These are phyloP conservation scores for Annulohypoxylon moriforme DNA, from an alignment of 495 filamentous ascomycete species.

Conservation along the genomic window DNA sequence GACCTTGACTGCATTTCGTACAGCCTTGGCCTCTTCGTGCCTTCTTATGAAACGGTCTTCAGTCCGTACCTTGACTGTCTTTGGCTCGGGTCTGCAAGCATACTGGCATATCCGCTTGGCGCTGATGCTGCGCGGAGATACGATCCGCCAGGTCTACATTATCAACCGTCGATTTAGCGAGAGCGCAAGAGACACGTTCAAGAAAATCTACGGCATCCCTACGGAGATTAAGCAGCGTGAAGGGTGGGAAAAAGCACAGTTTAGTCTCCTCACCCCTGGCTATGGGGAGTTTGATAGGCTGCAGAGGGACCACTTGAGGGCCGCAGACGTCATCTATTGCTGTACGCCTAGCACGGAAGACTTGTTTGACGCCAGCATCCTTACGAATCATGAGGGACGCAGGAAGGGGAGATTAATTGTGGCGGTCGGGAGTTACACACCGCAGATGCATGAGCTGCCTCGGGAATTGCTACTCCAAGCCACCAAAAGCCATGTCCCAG, in stretches of 20 bases:
- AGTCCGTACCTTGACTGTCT: constrained; percentile 80
- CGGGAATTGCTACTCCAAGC: constrained; percentile 78
- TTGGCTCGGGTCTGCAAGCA: constrained; percentile 91
- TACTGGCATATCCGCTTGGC: constrained; percentile 93
- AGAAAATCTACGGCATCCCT: constrained; percentile 65
- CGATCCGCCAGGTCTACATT: constrained; percentile 81
- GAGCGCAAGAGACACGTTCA: constrained; percentile 65
- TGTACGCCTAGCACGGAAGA: constrained; percentile 62
- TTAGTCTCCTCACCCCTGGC: constrained; percentile 74
- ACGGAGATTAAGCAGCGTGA: constrained; percentile 64
- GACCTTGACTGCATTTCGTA: constrained; percentile 92
- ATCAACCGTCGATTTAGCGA: constrained; percentile 74
- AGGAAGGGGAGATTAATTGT: constrained; percentile 81
- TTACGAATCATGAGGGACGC: constrained; percentile 76
- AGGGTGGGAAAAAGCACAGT: constrained; percentile 68
- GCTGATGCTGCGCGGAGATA: constrained; percentile 75
- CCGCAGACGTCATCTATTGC: constrained; percentile 83
- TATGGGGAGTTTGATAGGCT: constrained; percentile 78
- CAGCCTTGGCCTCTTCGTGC: constrained; percentile 82
- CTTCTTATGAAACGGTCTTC: constrained; percentile 75
- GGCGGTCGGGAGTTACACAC: constrained; percentile 85
- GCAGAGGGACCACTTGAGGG: constrained; percentile 72
- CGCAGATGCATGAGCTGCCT: constrained; percentile 87
- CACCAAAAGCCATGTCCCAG: constrained; percentile 61
- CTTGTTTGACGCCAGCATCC: constrained; percentile 62